Evolutionary conservation across 495 filamentous ascomycete genomes (phyloP).

Genomic region (Rostrohypoxylon terebratum): DNA sequence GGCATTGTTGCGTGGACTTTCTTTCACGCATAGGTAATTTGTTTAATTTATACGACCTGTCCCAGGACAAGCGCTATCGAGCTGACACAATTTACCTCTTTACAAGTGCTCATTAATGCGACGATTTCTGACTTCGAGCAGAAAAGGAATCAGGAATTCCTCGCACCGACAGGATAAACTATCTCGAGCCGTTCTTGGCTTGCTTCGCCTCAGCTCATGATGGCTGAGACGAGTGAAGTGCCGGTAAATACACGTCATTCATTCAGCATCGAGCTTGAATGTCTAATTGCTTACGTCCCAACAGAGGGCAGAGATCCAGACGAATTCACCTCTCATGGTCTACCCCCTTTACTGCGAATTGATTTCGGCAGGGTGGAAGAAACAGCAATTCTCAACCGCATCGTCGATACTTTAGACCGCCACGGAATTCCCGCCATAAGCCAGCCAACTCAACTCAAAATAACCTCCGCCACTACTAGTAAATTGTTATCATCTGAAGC

Average conservation of each 20-base stretch:
- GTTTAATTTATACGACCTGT: background rate
- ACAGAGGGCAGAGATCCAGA: conserved; percentile 19
- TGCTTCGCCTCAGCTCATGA: conserved; percentile 4
- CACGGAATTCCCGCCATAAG: conserved; percentile 31
- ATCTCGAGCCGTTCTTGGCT: background rate
- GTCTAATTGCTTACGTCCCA: conserved; percentile 41
- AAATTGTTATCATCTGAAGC: background rate
- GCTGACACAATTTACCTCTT: background rate
- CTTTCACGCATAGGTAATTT: background rate
- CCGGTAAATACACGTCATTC: conserved; percentile 32
- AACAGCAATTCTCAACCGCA: conserved; percentile 1
- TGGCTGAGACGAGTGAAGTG: conserved; percentile 23
- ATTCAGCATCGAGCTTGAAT: conserved; percentile 52
- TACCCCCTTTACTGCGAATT: conserved; percentile 42
- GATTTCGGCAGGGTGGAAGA: background rate
- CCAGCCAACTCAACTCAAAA: background rate
- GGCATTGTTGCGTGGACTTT: conserved; percentile 5
- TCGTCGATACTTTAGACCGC: conserved; percentile 26
- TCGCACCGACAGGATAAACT: conserved; percentile 2
- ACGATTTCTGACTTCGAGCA: background rate
- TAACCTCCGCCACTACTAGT: background rate
- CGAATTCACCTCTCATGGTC: conserved; percentile 12
- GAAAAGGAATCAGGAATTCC: conserved; percentile 16
- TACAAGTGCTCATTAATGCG: background rate
- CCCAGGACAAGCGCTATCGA: background rate